Evolutionary conservation across 2,329 filamentous ascomycete species (phyloP), one percentile per base, ranked within the genome.

Genomic region (Myrmaecium sp.): DNA sequence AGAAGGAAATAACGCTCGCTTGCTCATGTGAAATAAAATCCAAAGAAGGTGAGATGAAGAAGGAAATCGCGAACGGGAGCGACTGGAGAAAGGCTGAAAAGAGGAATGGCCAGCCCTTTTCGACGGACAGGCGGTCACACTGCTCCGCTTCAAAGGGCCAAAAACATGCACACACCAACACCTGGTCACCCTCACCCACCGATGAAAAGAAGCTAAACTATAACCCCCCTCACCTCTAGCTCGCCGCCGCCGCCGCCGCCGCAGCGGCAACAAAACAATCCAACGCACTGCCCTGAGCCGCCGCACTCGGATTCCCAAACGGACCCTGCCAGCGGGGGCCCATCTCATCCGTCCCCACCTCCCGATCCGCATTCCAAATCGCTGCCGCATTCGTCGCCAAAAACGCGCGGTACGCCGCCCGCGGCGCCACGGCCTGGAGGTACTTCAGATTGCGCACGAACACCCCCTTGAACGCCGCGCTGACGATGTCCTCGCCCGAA

Each of bases 391-490:
- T 80, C 15, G 47, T 52, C 25, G 60, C 45, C 30, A 81, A 64
- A 29, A 73, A 71, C 2, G 51, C 42, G 8, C 48, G 52, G 40
- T 70, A 74, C 6, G 44, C 44, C 3, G 55, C 44, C 19, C 63
- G 51, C 0, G 65, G 64, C 1, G 58, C 60, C 3, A 49, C 62
- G 1, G 50, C 40, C 13, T 74, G 56, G 17, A 82, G 47, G 29
- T 65, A 62, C 17, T 60, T 57, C 12, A 82, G 51, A 40, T 77
- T 77, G 12, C 73, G 62, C 10, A 67, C 58, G 35, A 80, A 78
- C 18, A 80, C 57, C 3, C 76, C 76, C 48, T 82, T 81, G 60
- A 81, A 82, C 40, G 77, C 69, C 17, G 66, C 58, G 2, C 58
- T 63, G n/a, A n/a, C n/a, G n/a, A n/a, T n/a, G 24, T 57, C 53